Percentiles rank a stretch among this genome's conserved stretches.
Evolutionary conservation across 768 basidiomycete genomes (phyloP).

Genomic region (Auriscalpium orientale): DNA sequence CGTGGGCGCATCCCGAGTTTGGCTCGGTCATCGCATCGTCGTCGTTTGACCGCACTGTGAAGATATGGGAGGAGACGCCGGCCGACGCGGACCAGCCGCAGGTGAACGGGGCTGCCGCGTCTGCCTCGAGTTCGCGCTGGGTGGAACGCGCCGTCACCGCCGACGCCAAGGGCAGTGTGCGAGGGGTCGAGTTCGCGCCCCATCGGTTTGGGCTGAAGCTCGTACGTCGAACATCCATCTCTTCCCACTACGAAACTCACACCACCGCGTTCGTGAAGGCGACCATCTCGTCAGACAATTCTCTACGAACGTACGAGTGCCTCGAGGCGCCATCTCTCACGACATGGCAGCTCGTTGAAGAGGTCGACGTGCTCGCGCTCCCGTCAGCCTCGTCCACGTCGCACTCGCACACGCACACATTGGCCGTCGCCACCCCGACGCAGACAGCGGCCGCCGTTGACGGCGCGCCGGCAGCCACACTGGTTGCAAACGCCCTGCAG

Average conservation of each 20-base stretch:
- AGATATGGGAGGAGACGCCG: constrained; percentile 77
- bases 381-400: constrained; percentile 35
- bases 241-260: not conserved
- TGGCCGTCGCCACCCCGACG: constrained; percentile 64
- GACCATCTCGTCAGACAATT: constrained; percentile 80
- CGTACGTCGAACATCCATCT: constrained; percentile 34
- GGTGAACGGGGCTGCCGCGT: constrained; percentile 18
- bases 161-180: constrained; percentile 82
- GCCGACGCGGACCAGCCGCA: constrained; percentile 21
- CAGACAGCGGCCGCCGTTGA: constrained; percentile 48
- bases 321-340: constrained; percentile 64
- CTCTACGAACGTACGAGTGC: constrained; percentile 86
- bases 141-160: constrained; percentile 63
- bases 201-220: constrained; percentile 84
- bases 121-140: constrained; percentile 42
- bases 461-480: constrained; percentile 41
- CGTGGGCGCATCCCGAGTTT: constrained; percentile 92
- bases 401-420: constrained; percentile 40
- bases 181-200: constrained; percentile 82
- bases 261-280: constrained; percentile 42
- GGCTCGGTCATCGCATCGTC: constrained; percentile 81
- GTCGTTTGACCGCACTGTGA: constrained; percentile 86
- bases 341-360: constrained; percentile 71
- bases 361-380: constrained; percentile 63
- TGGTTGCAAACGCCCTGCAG: constrained; percentile 59